Evolutionary conservation across 495 filamentous ascomycete genomes (phyloP), one percentile per base, ranked within the genome.

Genomic region (Chaetomium tenue): DNA sequence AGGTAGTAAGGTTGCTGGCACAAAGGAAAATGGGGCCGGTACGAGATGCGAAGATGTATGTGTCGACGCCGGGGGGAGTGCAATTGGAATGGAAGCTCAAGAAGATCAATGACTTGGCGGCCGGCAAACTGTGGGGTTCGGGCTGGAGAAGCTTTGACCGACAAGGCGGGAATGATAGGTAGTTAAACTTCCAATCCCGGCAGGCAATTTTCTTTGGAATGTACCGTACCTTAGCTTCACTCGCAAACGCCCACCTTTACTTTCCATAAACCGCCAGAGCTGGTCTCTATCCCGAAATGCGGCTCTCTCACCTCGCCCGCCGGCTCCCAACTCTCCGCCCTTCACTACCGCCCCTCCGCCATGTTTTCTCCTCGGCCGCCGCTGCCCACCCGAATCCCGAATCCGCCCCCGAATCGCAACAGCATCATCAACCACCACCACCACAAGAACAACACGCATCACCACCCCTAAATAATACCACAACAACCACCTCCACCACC

Each of bases 171-270:
- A 50, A 50, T 11, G 16, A 50, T 50, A n/a, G n/a, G n/a, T n/a
- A n/a, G n/a, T 4, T 23, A 30, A 30, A 22, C 46, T 50, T 22
- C 13, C 40, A 28, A 18, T 52, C 50, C 48, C 52, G 52, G 52
- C 52, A 55, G 52, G 52, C 52, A 55, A 55, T 55, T 37, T 3
- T 55, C 18, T n/a, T n/a, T n/a, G n/a, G n/a, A n/a, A n/a, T n/a
- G n/a, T n/a, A n/a, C n/a, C n/a, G n/a, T n/a, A n/a, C n/a, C n/a
- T n/a, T 22, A 20, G 26, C n/a, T 55, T 20, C 5, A 20, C 16
- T 20, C 18, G 16, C 13, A 30, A 13, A n/a, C 52, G 1, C n/a
- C n/a, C n/a, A n/a, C 26, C 52, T 30, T 30, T n/a, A 54, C 13
- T 40, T 3, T 5, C 8, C 9, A 30, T 7, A 2, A 20, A 40